Evolutionary conservation across 2,329 filamentous ascomycete species (phyloP).

Genomic region (Colletotrichum simmondsii): DNA sequence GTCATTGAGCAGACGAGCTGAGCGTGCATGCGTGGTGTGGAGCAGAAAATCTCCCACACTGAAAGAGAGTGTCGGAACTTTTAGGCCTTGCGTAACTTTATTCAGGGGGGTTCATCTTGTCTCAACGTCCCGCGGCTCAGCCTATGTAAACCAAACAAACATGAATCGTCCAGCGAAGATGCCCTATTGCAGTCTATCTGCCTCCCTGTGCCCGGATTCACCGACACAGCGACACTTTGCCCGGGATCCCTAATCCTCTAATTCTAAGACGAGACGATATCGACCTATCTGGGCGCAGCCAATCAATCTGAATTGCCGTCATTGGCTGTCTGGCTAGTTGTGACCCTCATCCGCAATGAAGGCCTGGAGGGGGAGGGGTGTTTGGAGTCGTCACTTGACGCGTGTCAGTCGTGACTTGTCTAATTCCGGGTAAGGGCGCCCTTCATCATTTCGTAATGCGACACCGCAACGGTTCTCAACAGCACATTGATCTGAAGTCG

Average conservation of each 20-base stretch:
- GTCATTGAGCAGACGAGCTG: not conserved
- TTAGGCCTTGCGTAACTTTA: not conserved
- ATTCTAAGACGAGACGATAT: not conserved
- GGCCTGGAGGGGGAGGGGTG: not conserved
- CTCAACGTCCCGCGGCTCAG: not conserved
- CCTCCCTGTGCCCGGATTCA: not conserved
- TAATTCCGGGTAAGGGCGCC: not conserved
- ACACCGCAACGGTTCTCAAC: no score
- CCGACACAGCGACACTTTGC: not conserved
- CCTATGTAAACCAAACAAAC: not conserved
- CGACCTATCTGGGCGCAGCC: not conserved
- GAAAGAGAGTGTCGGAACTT: not conserved
- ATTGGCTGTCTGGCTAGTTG: slow-evolving; percentile 11
- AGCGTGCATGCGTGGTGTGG: no score
- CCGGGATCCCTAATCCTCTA: slow-evolving; percentile 10
- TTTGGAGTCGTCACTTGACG: slow-evolving; percentile 2
- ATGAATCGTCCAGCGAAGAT: not conserved
- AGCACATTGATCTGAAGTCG: no score
- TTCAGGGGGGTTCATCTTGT: slow-evolving; percentile 12
- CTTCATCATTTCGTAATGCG: not conserved
- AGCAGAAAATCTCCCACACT: not conserved
- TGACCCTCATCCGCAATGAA: not conserved
- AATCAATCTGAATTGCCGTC: not conserved
- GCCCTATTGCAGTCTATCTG: no score
- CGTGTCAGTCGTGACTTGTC: not conserved